Evolutionary conservation across 2,329 filamentous ascomycete species (phyloP).

Genomic region (Hymenoscyphus albidus): DNA sequence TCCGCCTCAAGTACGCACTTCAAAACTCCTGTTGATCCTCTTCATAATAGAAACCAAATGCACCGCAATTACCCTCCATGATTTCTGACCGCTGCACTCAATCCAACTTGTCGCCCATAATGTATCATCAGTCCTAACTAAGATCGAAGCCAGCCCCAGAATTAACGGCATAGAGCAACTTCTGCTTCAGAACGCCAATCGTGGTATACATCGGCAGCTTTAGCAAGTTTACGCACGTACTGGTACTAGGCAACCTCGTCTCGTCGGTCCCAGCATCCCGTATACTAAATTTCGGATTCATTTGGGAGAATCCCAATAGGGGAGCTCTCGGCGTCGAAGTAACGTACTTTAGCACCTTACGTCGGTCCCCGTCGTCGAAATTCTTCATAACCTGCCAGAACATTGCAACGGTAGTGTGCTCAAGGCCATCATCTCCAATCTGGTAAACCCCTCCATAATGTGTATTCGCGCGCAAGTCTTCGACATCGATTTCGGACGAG

Average conservation of each 20-base stretch:
- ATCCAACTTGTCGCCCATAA: neutral
- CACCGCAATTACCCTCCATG: neutral
- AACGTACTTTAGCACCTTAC: conserved; percentile 91
- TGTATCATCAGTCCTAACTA: conserved; percentile 20
- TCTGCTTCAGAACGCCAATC: conserved; percentile 64
- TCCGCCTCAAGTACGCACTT: neutral
- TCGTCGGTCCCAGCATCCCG: conserved; percentile 76
- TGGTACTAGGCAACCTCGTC: conserved; percentile 80
- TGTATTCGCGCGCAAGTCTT: conserved; percentile 80
- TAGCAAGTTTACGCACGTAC: conserved; percentile 91
- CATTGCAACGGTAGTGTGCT: conserved; percentile 79
- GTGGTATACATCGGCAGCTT: conserved; percentile 82
- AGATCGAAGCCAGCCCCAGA: conserved; percentile 91
- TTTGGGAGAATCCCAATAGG: conserved; percentile 78
- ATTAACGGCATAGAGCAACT: conserved; percentile 84
- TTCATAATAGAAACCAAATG: no score
- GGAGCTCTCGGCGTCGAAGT: conserved; percentile 90
- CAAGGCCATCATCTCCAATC: conserved; percentile 81
- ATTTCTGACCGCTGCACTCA: neutral
- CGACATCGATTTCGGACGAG: conserved; percentile 77
- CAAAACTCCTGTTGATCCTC: neutral
- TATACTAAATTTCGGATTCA: conserved; percentile 86
- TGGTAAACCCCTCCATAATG: conserved; percentile 82
- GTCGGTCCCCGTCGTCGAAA: conserved; percentile 71
- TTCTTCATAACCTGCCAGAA: conserved; percentile 89